Evolutionary conservation across 768 basidiomycete species (phyloP).

Genomic region (Lentinula lateritia): DNA sequence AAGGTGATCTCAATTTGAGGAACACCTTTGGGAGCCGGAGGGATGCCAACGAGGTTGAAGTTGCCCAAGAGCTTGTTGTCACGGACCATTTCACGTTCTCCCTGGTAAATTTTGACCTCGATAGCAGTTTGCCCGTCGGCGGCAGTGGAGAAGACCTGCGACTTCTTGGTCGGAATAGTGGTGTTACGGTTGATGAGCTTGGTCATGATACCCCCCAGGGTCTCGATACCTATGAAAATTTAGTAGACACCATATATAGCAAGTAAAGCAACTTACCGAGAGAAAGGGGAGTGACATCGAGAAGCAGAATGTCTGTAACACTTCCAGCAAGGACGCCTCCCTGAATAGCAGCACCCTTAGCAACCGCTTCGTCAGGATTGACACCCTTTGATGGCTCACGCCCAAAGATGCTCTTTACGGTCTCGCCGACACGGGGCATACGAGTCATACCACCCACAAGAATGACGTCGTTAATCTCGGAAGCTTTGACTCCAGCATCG

Average conservation of each 20-base stretch:
- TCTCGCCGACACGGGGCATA: constrained; percentile 93
- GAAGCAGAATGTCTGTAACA: constrained; percentile 91
- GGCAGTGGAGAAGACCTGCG: constrained; percentile 97
- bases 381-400: constrained; percentile 98
- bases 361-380: constrained; percentile 99
- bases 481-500: constrained; percentile 90
- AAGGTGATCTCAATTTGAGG: constrained; percentile 89
- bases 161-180: constrained; percentile 99
- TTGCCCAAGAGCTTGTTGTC: constrained; percentile 99
- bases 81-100: constrained; percentile 96
- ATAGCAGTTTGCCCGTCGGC: constrained; percentile 99
- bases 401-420: constrained; percentile 90
- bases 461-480: constrained; percentile 94
- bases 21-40: constrained; percentile 78
- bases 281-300: constrained; percentile 95
- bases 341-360: constrained; percentile 97
- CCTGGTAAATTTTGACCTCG: constrained; percentile 99
- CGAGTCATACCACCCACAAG: constrained; percentile 98
- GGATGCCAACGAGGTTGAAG: constrained; percentile 99
- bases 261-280: constrained; percentile 31
- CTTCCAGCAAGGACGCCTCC: constrained; percentile 96
- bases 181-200: constrained; percentile 98
- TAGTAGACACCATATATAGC: background rate
- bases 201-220: constrained; percentile 99
- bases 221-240: constrained; percentile 65